phyloP scores from a whole-genome alignment of 495 filamentous ascomycete species.

The Lasiosphaeria hispida region DNA sequence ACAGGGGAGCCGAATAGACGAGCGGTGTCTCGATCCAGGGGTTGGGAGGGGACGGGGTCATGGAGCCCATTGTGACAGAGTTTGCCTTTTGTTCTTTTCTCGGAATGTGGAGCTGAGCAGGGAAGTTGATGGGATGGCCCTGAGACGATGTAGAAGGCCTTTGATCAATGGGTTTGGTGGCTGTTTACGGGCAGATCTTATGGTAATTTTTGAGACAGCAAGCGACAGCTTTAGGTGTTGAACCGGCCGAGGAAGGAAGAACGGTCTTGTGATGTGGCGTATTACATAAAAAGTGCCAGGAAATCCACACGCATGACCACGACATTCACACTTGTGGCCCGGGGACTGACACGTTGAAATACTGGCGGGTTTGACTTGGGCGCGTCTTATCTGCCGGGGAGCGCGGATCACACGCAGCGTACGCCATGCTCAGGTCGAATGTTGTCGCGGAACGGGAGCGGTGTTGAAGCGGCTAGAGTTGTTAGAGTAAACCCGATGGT shows the following conservation, averaged over 20 bases:
- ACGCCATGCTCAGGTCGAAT: background rate
- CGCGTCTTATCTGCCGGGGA: background rate
- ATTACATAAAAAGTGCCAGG: conserved; percentile 20
- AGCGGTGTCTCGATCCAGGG: conserved; percentile 76
- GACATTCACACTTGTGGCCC: no score
- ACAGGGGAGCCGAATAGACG: conserved; percentile 64
- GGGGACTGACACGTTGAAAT: no score
- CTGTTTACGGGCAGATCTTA: no score
- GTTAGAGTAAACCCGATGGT: conserved; percentile 13
- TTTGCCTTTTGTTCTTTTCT: conserved; percentile 2
- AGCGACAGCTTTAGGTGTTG: no score
- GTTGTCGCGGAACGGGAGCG: background rate
- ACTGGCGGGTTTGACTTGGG: background rate
- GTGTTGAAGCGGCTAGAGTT: background rate
- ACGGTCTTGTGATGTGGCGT: conserved; percentile 5
- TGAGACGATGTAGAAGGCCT: no score
- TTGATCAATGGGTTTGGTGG: no score
- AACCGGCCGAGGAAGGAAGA: background rate
- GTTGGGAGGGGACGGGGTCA: conserved; percentile 35
- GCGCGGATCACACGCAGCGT: background rate
- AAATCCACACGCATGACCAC: background rate
- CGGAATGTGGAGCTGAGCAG: background rate
- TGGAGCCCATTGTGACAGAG: conserved; percentile 38
- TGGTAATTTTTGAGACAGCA: no score
- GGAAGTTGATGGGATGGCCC: no score